Conservation (phyloP, 208 protist species). For the Acanthamoeba sp. region DNA sequence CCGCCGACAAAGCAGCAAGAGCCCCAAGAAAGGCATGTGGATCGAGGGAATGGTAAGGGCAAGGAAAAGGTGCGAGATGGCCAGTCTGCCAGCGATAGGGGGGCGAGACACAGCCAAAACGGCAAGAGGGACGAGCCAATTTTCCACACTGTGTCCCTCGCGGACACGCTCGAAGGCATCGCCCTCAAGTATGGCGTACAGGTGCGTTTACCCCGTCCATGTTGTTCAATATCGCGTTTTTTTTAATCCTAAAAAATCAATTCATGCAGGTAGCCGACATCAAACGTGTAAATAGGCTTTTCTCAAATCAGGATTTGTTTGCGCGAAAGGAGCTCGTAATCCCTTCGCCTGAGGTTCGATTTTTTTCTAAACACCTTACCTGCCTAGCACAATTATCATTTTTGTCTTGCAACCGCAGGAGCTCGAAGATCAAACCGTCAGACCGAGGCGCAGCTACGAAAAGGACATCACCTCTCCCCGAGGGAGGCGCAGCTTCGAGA, state of each 20-base stretch:
- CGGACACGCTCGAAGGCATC: conserved; percentile 62
- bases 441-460: conserved; percentile 63
- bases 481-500: conserved; percentile 54
- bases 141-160: neutral
- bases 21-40: neutral
- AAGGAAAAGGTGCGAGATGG: conserved; percentile 27
- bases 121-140: conserved; percentile 4
- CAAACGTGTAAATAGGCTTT: conserved; percentile 71
- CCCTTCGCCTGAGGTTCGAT: neutral
- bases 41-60: conserved; percentile 31
- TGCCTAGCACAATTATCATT: neutral
- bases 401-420: neutral
- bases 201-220: neutral
- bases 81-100: neutral
- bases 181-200: conserved; percentile 69
- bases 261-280: conserved; percentile 49
- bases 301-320: conserved; percentile 47
- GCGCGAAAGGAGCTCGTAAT: conserved; percentile 65
- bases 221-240: neutral
- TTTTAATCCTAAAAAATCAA: neutral
- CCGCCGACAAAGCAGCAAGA: neutral
- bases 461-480: conserved; percentile 58
- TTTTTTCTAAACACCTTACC: neutral
- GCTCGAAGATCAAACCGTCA: neutral
- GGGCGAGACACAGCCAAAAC: neutral